A percentile compares a stretch with the other conserved stretches of the same genome.
These are phyloP conservation scores for Papiliotrema terrestris DNA, from an alignment of 1,284 basidiomycete genomes.

Conservation along the genomic window DNA sequence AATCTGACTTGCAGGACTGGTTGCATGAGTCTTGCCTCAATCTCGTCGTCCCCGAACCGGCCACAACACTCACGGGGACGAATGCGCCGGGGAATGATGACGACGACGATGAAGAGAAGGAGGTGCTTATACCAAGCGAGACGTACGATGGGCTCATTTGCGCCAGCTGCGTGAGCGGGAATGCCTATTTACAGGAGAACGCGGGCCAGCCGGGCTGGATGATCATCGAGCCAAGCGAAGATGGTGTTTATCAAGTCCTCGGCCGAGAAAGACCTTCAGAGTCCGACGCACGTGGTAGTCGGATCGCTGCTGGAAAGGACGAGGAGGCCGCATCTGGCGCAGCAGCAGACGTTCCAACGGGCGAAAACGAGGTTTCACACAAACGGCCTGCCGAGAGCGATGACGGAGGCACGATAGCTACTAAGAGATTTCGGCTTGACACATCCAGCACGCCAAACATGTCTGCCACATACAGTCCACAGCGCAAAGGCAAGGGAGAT, in stretches of 20 bases:
- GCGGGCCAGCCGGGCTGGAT: constrained; percentile 44
- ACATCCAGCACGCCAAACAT: not conserved
- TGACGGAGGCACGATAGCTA: not conserved
- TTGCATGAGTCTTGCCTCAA: constrained; percentile 46
- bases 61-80: no score
- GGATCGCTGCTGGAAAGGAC: not conserved
- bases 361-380: not conserved
- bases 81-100: constrained; percentile 21
- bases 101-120: constrained; percentile 38
- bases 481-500: constrained; percentile 32
- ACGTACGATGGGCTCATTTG: constrained; percentile 46
- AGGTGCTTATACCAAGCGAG: constrained; percentile 40
- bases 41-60: constrained; percentile 16
- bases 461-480: not conserved
- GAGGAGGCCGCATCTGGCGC: not conserved
- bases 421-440: not conserved
- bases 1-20: constrained; percentile 33
- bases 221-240: constrained; percentile 33
- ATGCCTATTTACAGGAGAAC: constrained; percentile 14
- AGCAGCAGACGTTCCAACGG: not conserved
- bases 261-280: constrained; percentile 9
- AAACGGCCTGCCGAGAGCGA: not conserved
- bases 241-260: constrained; percentile 21
- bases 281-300: not conserved
- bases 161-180: constrained; percentile 25